Percentiles rank a stretch among this genome's conserved stretches.
Evolutionary conservation across 306 rosid genomes (phyloP).

Genomic region (Begonia masoniana): DNA sequence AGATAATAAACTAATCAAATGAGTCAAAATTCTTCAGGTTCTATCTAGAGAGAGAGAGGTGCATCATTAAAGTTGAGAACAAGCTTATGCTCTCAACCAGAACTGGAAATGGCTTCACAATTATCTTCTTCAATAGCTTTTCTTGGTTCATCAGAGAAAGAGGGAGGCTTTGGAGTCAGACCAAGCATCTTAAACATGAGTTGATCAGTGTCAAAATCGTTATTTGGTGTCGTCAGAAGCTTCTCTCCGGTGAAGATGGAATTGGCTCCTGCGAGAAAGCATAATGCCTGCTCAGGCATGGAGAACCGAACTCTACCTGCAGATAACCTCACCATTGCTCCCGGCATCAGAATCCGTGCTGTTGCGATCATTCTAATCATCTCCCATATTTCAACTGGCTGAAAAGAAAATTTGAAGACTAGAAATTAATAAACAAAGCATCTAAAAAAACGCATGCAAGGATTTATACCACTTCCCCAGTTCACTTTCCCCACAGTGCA

Average conservation of each 20-base stretch:
- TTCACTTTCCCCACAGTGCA: too few relatives aligned
- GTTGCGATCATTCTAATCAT: conserved; percentile 95
- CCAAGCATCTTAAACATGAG: conserved; percentile 45
- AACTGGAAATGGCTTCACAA: conserved; percentile 23
- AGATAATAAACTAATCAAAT: too few relatives aligned
- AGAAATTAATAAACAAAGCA: neutral
- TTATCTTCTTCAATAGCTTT: conserved; percentile 12
- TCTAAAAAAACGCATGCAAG: neutral
- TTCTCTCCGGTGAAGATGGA: conserved; percentile 95
- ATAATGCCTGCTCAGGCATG: conserved; percentile 86
- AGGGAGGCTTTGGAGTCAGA: conserved; percentile 34
- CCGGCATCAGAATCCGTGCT: conserved; percentile 82
- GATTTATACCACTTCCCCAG: too few relatives aligned
- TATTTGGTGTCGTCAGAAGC: conserved; percentile 89
- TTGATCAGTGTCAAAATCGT: conserved; percentile 87
- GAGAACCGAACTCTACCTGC: conserved; percentile 95
- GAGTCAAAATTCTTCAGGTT: too few relatives aligned
- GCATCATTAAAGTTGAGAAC: too few relatives aligned
- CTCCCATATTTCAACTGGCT: conserved; percentile 99
- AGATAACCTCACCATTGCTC: conserved; percentile 90
- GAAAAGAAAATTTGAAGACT: conserved; percentile 5
- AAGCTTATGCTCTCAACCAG: conserved; percentile 11
- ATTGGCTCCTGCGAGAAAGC: conserved; percentile 94
- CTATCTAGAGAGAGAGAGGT: too few relatives aligned
- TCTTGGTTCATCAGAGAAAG: conserved; percentile 14